Evolutionary conservation across 75 land plant genomes (phyloP).

Genomic region (Ceratopteris richardii): DNA sequence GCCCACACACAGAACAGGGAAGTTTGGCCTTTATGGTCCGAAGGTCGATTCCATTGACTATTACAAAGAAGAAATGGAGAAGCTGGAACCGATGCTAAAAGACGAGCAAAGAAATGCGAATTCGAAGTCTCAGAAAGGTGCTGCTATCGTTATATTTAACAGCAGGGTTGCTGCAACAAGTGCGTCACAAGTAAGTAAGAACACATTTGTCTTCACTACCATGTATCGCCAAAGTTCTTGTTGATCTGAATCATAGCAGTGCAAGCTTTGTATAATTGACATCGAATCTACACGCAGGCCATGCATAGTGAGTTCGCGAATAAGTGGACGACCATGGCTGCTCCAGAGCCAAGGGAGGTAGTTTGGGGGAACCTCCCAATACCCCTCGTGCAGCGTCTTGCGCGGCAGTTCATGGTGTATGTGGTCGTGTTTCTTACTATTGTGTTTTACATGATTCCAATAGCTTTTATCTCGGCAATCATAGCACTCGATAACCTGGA

Average conservation of each 20-base stretch:
- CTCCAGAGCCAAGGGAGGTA: conserved; percentile 79
- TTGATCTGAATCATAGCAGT: too few relatives aligned
- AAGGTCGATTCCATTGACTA: conserved; percentile 69
- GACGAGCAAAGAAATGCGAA: conserved; percentile 49
- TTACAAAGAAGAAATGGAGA: conserved; percentile 52
- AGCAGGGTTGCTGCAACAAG: conserved; percentile 54
- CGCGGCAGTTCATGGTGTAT: conserved; percentile 49
- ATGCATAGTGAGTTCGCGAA: conserved; percentile 51
- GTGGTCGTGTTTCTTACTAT: conserved; percentile 52
- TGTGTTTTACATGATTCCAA: conserved; percentile 89
- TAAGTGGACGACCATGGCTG: conserved; percentile 64
- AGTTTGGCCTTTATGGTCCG: conserved; percentile 59
- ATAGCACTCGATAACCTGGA: conserved; percentile 61
- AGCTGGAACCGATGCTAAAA: conserved; percentile 40
- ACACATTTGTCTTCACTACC: neutral
- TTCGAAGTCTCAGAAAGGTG: conserved; percentile 43
- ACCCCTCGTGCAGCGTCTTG: conserved; percentile 35
- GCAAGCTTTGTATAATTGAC: too few relatives aligned
- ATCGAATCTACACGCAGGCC: neutral
- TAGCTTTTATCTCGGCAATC: conserved; percentile 58
- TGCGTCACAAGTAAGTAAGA: conserved; percentile 41
- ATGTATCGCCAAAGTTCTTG: too few relatives aligned
- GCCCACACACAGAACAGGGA: conserved; percentile 55
- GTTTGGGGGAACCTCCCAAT: conserved; percentile 56
- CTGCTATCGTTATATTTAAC: conserved; percentile 74